These are phyloP conservation scores for Scheffersomyces stambukii DNA, from an alignment of 1,139 yeast genomes.

Conservation along the genomic window DNA sequence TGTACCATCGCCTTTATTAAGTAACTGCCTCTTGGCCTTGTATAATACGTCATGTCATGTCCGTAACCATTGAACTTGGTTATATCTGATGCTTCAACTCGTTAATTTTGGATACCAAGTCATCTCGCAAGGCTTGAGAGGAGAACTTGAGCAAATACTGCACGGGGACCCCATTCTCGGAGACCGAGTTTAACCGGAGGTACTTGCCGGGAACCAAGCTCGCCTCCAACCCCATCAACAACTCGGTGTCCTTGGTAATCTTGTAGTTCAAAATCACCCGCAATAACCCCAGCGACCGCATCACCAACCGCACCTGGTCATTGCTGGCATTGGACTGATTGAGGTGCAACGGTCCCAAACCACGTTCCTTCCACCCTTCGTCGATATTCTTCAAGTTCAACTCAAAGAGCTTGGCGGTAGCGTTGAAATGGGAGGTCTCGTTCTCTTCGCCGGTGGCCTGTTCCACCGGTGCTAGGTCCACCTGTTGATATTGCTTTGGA, in stretches of 20 bases:
- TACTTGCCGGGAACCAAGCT: slow-evolving; percentile 78
- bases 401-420: slow-evolving; percentile 78
- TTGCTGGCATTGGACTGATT: slow-evolving; percentile 48
- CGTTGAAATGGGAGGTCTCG: slow-evolving; percentile 64
- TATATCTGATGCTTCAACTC: slow-evolving; percentile 22
- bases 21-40: too few relatives aligned
- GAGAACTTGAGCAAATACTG: slow-evolving; percentile 81
- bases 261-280: slow-evolving; percentile 80
- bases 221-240: slow-evolving; percentile 79
- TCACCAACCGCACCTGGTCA: slow-evolving; percentile 54
- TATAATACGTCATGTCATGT: too few relatives aligned
- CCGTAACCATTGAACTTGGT: background rate
- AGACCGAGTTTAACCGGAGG: slow-evolving; percentile 55
- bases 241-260: slow-evolving; percentile 50
- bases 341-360: slow-evolving; percentile 80
- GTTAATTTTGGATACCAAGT: slow-evolving; percentile 51
- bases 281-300: slow-evolving; percentile 87
- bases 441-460: slow-evolving; percentile 85
- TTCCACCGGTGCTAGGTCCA: slow-evolving; percentile 41
- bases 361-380: slow-evolving; percentile 95
- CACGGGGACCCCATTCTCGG: slow-evolving; percentile 58
- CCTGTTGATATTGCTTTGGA: slow-evolving; percentile 1
- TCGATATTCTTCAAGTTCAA: slow-evolving; percentile 58
- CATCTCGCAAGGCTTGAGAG: slow-evolving; percentile 56
- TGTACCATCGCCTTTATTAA: slow-evolving; percentile 77